phyloP scores from a whole-genome alignment of 75 land plant genomes.

The Picea glauca region DNA sequence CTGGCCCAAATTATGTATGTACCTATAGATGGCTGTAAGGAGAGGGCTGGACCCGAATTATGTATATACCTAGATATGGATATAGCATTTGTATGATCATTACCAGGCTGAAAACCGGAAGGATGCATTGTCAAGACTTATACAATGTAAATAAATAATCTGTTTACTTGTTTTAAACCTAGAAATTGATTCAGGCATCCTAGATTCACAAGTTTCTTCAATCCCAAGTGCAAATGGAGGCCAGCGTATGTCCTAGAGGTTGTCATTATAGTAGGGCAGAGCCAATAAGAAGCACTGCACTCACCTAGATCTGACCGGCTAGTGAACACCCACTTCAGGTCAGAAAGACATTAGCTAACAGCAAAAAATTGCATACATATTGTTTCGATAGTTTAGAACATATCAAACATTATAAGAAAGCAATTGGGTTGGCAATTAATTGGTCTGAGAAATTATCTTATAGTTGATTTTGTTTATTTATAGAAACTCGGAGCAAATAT shows the following conservation, averaged over 20 bases:
- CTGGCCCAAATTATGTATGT: no score
- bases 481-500: not conserved
- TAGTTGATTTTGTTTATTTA: not conserved
- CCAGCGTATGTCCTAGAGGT: not conserved
- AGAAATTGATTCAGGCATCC: not conserved
- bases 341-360: not conserved
- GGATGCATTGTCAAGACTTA: no score
- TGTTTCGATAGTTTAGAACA: not conserved
- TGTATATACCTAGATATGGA: no score
- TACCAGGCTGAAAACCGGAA: no score
- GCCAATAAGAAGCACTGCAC: not conserved
- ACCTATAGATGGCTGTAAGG: no score
- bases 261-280: not conserved
- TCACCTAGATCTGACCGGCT: not conserved
- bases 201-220: not conserved
- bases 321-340: not conserved
- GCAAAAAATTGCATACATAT: not conserved
- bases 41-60: no score
- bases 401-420: not conserved
- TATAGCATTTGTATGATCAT: no score
- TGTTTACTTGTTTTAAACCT: no score
- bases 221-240: not conserved
- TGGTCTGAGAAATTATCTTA: not conserved
- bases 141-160: no score
- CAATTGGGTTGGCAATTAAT: not conserved